Conservation (phyloP, 192 early-diverging fungal species). For the Spizellomyces sp. region DNA sequence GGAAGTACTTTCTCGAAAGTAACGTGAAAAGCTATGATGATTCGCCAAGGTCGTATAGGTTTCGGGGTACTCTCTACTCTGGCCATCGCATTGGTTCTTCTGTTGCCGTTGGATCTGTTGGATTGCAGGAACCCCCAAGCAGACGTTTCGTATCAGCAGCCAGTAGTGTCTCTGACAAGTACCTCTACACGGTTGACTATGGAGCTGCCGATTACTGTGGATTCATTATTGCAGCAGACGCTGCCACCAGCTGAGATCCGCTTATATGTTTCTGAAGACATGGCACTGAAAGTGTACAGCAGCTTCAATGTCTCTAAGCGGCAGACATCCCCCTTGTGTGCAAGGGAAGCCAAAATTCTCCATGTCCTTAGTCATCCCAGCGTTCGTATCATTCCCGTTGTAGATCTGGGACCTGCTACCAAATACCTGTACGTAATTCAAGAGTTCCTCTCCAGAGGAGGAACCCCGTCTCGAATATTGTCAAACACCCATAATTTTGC, state of each 20-base stretch:
- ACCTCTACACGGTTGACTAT: background rate
- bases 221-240: background rate
- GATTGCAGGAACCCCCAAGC: background rate
- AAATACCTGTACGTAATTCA: background rate
- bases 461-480: background rate
- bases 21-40: too few species aligned
- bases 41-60: too few species aligned
- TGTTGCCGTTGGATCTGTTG: background rate
- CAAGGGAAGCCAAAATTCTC: background rate
- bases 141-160: background rate
- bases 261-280: background rate
- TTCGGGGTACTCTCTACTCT: too few species aligned
- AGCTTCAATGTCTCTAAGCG: too few species aligned
- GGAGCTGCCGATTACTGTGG: background rate
- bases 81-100: too few species aligned
- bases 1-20: too few species aligned
- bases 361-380: background rate
- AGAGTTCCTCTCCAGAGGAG: background rate
- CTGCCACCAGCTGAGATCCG: background rate
- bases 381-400: background rate
- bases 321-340: too few species aligned
- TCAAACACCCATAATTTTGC: background rate
- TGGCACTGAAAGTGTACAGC: background rate
- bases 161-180: background rate
- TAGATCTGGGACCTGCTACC: background rate